Evolutionary conservation across 306 rosid species (phyloP).

Genomic region (Medicago lupulina): DNA sequence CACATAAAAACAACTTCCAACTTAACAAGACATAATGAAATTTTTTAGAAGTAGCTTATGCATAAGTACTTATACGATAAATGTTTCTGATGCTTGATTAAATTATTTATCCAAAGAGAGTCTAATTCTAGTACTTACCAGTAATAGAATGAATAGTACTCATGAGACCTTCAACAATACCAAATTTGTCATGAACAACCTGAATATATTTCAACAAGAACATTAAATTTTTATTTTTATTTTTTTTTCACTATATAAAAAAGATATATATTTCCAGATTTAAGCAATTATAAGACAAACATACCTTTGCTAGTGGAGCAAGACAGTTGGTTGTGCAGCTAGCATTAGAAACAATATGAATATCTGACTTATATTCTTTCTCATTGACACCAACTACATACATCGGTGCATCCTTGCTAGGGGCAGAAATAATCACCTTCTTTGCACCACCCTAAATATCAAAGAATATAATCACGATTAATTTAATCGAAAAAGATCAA

Average conservation of each 20-base stretch:
- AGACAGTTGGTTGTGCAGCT: conserved; percentile 94
- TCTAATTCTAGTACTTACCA: conserved; percentile 44
- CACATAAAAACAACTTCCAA: background rate
- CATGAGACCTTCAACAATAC: conserved; percentile 93
- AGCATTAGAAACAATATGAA: conserved; percentile 75
- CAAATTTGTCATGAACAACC: conserved; percentile 83
- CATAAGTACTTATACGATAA: background rate
- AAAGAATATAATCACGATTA: background rate
- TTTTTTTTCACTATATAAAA: background rate
- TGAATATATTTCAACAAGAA: conserved; percentile 40
- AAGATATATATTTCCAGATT: background rate
- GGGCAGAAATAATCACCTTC: conserved; percentile 94
- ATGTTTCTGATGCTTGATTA: background rate
- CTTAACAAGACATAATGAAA: background rate
- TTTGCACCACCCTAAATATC: conserved; percentile 82
- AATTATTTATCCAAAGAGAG: background rate
- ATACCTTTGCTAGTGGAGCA: conserved; percentile 91
- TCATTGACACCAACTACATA: conserved; percentile 96
- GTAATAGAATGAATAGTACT: conserved; percentile 88
- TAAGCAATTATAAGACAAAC: background rate
- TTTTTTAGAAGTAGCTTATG: background rate
- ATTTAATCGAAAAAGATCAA: background rate
- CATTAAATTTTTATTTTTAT: background rate
- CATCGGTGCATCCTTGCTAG: conserved; percentile 95
- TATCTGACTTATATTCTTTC: conserved; percentile 77